Conservation (phyloP, 345 rosid genomes). For the Zanthoxylum bungeanum region DNA sequence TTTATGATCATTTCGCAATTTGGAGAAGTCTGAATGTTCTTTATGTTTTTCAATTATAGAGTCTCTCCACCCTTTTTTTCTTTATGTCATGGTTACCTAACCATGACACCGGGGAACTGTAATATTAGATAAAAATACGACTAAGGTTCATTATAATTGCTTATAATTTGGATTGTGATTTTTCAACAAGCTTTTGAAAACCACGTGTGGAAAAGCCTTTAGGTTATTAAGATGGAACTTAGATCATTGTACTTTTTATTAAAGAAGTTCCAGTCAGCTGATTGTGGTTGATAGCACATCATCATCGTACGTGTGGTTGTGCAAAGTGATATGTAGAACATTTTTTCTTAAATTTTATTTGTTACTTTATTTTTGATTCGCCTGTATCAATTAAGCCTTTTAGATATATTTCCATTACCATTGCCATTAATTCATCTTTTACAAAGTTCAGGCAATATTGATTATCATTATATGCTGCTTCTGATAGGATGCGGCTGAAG, state of each 20-base stretch:
- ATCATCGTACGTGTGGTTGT: background rate
- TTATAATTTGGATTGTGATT: background rate
- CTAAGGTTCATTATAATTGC: background rate
- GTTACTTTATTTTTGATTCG: background rate
- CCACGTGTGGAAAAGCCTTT: background rate
- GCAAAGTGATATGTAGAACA: background rate
- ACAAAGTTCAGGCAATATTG: constrained; percentile 1
- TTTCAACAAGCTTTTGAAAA: background rate
- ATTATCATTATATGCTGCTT: constrained; percentile 19
- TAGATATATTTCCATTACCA: background rate
- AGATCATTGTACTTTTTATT: background rate
- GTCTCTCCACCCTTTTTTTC: background rate
- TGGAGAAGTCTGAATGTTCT: background rate
- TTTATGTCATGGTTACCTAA: background rate
- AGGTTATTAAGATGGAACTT: background rate
- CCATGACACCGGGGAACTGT: background rate
- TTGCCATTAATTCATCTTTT: background rate
- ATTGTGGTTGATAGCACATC: background rate
- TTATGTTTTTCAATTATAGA: background rate
- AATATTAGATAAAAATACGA: background rate
- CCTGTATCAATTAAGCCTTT: background rate
- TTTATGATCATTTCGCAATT: background rate
- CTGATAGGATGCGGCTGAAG: constrained; percentile 46
- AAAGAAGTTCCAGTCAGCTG: background rate
- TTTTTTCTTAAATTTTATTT: background rate